Evolutionary conservation across 169 alveolate species (phyloP).

Genomic region (Miamiensis avidus): DNA sequence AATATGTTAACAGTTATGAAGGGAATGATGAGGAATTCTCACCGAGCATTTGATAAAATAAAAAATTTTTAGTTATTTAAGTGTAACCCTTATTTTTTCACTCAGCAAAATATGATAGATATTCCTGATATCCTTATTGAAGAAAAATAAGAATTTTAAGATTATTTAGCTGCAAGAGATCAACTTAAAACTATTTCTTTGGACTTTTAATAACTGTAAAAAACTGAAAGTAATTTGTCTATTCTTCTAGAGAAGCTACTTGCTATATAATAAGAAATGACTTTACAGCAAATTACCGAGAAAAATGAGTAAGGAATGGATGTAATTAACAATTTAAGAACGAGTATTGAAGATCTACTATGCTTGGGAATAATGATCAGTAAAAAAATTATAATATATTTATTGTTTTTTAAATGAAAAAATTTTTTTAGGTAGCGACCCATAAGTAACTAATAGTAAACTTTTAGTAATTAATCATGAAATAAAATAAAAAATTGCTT

Average conservation of each 20-base stretch:
- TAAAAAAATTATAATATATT: not conserved
- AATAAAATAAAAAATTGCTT: too few relatives aligned
- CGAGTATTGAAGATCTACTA: not conserved
- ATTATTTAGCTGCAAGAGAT: not conserved
- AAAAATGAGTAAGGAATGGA: not conserved
- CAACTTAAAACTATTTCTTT: not conserved
- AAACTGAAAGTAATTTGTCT: conserved; percentile 6
- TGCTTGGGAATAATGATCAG: conserved; percentile 1
- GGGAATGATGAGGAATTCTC: not conserved
- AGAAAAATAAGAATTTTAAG: conserved; percentile 1
- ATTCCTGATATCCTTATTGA: not conserved
- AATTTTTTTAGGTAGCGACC: too few relatives aligned
- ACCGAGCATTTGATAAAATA: not conserved
- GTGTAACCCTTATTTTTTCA: conserved; percentile 4
- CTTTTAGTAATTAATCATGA: too few relatives aligned
- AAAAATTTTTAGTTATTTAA: not conserved
- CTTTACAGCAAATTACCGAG: not conserved
- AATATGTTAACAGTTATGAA: not conserved
- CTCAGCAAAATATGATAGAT: conserved; percentile 1
- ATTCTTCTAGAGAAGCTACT: not conserved
- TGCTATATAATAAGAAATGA: not conserved
- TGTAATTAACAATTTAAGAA: not conserved
- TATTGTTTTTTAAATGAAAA: conserved; percentile 5
- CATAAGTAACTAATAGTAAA: too few relatives aligned
- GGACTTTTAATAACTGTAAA: not conserved